phyloP scores from a whole-genome alignment of 139 green algal genomes.

The Tetradesmus lagerheimii region DNA sequence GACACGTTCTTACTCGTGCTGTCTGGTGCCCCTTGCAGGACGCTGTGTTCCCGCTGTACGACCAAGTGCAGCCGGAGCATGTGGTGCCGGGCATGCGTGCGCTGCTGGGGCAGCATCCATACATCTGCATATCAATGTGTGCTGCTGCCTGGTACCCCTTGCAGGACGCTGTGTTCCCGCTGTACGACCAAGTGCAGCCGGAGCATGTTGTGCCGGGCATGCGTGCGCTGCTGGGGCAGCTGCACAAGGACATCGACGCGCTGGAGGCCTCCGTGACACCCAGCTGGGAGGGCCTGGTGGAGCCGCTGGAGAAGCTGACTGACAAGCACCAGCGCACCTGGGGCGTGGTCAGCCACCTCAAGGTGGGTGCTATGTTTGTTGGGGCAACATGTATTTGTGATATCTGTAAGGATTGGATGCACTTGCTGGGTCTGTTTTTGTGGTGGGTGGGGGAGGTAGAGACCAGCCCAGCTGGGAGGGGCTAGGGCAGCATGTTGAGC shows the following conservation, averaged over 20 bases:
- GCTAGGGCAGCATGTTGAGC: conserved; percentile 90
- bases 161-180: conserved; percentile 80
- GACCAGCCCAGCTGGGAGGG: conserved; percentile 85
- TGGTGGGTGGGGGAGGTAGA: no score
- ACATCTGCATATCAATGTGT: background rate
- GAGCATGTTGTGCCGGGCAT: conserved; percentile 95
- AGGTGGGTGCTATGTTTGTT: conserved; percentile 66
- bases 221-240: conserved; percentile 74
- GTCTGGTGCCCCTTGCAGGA: conserved; percentile 65
- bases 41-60: conserved; percentile 80
- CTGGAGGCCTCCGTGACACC: conserved; percentile 70
- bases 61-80: conserved; percentile 89
- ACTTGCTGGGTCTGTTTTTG: no score
- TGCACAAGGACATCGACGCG: conserved; percentile 81
- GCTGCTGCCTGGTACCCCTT: background rate
- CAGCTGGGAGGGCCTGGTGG: conserved; percentile 86
- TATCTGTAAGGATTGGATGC: no score
- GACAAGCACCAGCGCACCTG: conserved; percentile 89
- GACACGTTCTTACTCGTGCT: no score
- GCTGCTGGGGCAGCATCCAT: background rate
- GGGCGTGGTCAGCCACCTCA: conserved; percentile 95
- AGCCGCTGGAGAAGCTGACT: conserved; percentile 87
- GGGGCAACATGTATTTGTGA: no score
- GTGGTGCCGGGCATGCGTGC: conserved; percentile 89
- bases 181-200: conserved; percentile 86